Evolutionary conservation across 176 grass and related monocot genomes (phyloP).

Genomic region (Avena insularis): DNA sequence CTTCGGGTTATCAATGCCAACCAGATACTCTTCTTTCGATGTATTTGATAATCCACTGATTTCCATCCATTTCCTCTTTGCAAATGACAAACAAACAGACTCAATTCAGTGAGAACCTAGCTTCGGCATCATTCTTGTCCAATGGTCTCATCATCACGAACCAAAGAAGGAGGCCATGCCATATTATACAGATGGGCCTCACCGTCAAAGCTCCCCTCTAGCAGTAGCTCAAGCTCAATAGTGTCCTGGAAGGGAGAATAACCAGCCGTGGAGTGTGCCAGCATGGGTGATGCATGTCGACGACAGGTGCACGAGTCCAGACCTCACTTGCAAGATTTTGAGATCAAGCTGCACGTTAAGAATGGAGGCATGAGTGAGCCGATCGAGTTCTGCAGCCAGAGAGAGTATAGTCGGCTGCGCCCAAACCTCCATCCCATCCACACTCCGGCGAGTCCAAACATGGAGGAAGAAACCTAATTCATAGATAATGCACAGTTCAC

Average conservation of each 20-base stretch:
- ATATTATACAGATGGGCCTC: not conserved
- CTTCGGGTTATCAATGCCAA: not conserved
- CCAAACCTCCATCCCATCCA: not conserved
- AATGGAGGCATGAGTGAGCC: not conserved
- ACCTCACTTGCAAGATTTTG: not conserved
- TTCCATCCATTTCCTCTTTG: not conserved
- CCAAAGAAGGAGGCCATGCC: slow-evolving; percentile 16
- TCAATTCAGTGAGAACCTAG: not conserved
- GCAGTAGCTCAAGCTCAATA: not conserved
- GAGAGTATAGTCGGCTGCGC: not conserved
- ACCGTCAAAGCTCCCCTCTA: not conserved
- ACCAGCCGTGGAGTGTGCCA: not conserved
- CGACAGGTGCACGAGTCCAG: not conserved
- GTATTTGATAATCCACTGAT: not conserved
- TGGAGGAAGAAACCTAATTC: not conserved
- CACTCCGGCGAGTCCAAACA: not conserved
- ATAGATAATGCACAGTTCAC: not conserved
- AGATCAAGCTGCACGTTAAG: not conserved
- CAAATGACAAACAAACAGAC: not conserved
- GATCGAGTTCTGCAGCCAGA: not conserved
- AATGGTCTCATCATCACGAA: not conserved
- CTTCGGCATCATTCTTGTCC: not conserved
- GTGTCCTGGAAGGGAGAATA: not conserved
- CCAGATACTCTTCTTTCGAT: not conserved
- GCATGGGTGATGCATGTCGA: not conserved